Evolutionary conservation across 805 yeast genomes (phyloP).

Genomic region (Jamesozyma piceae): DNA sequence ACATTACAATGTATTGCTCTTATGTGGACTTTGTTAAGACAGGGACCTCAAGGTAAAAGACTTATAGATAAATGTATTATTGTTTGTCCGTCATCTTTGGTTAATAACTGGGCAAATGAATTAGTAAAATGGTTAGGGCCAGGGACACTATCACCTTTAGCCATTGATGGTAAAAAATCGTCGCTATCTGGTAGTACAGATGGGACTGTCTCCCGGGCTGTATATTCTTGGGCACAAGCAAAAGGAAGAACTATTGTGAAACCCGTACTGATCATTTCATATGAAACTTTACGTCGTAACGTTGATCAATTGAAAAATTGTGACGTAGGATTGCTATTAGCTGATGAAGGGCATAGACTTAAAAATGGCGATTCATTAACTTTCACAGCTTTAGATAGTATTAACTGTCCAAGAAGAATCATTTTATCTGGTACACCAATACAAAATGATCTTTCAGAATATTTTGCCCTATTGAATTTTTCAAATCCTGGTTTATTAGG

Average conservation of each 20-base stretch:
- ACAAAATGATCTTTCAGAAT: slow-evolving; percentile 90
- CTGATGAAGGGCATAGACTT: slow-evolving; percentile 78
- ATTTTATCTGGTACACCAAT: slow-evolving; percentile 95
- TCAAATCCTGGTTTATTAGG: slow-evolving; percentile 94
- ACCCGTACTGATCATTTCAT: slow-evolving; percentile 88
- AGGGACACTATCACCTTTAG: slow-evolving; percentile 79
- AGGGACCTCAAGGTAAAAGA: slow-evolving; percentile 72
- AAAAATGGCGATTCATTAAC: slow-evolving; percentile 89
- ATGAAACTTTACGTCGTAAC: slow-evolving; percentile 85
- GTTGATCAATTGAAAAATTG: slow-evolving; percentile 64
- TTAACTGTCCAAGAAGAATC: slow-evolving; percentile 80
- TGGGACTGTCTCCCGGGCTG: slow-evolving; percentile 54
- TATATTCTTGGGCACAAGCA: slow-evolving; percentile 80
- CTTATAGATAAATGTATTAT: slow-evolving; percentile 85
- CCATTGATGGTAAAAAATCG: slow-evolving; percentile 77
- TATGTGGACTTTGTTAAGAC: slow-evolving; percentile 85
- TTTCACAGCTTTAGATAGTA: slow-evolving; percentile 74
- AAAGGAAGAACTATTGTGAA: slow-evolving; percentile 80
- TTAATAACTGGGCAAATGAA: slow-evolving; percentile 95
- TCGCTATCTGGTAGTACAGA: slow-evolving; percentile 38
- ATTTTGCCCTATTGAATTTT: slow-evolving; percentile 79
- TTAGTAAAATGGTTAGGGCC: slow-evolving; percentile 90
- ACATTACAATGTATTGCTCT: slow-evolving; percentile 82
- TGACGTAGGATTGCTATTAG: slow-evolving; percentile 77
- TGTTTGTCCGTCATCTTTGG: slow-evolving; percentile 91